phyloP scores from a whole-genome alignment of 2,329 filamentous ascomycete genomes.

The Chaetomium globosum region DNA sequence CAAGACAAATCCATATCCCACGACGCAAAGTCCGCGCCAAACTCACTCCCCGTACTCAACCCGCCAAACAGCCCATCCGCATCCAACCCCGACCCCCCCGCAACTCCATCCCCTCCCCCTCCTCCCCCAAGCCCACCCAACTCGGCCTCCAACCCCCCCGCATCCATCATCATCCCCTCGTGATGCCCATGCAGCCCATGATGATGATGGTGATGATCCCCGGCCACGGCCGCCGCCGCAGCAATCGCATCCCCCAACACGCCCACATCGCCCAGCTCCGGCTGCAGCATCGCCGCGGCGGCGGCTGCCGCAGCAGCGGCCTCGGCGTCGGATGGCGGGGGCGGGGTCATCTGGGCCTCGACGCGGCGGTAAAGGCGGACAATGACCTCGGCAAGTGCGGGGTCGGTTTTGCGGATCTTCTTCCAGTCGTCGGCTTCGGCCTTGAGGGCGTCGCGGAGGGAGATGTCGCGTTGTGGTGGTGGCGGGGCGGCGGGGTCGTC shows the following conservation, averaged over 20 bases:
- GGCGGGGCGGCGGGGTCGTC: slow-evolving; percentile 36
- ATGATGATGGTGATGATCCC: slow-evolving; percentile 15
- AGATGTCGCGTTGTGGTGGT: slow-evolving; percentile 53
- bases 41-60: slow-evolving; percentile 39
- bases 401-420: slow-evolving; percentile 59
- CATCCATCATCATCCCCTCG: slow-evolving; percentile 47
- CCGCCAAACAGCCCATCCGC: slow-evolving; percentile 51
- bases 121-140: slow-evolving; percentile 37
- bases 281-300: slow-evolving; percentile 36
- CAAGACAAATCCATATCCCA: slow-evolving; percentile 25
- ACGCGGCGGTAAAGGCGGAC: slow-evolving; percentile 66
- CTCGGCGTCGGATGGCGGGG: slow-evolving; percentile 40
- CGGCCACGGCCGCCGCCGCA: slow-evolving; percentile 48
- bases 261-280: slow-evolving; percentile 12
- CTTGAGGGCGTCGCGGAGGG: slow-evolving; percentile 62
- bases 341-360: slow-evolving; percentile 62
- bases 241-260: slow-evolving; percentile 48
- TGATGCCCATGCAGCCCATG: slow-evolving; percentile 38
- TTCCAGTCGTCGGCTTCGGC: slow-evolving; percentile 61
- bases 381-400: slow-evolving; percentile 60
- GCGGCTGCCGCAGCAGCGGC: slow-evolving; percentile 41
- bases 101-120: not conserved
- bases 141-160: slow-evolving; percentile 31
- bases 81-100: slow-evolving; percentile 41
- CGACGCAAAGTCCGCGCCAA: slow-evolving; percentile 36